These are phyloP conservation scores for Alternaria incomplexa DNA, from an alignment of 2,329 filamentous ascomycete genomes.

Conservation along the genomic window DNA sequence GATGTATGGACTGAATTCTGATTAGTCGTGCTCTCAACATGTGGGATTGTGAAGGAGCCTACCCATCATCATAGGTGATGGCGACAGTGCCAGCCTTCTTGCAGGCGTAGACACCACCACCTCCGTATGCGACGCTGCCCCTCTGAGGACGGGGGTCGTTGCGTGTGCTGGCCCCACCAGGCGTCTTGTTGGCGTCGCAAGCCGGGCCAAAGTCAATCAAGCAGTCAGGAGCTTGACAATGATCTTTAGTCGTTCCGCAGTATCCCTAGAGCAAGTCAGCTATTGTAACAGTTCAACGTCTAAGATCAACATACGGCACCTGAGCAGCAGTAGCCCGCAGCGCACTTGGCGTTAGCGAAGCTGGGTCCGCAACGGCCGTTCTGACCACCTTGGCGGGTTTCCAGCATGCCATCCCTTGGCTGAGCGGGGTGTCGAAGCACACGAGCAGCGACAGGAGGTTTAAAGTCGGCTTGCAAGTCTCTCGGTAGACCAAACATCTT, in stretches of 20 bases:
- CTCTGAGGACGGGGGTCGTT: conserved; percentile 59
- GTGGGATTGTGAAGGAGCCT: background rate
- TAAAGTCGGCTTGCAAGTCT: conserved; percentile 31
- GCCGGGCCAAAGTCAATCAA: conserved; percentile 64
- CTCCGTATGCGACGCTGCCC: conserved; percentile 63
- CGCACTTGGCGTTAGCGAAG: conserved; percentile 39
- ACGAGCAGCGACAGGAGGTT: conserved; percentile 28
- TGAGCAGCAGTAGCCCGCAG: conserved; percentile 45
- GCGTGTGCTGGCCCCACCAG: conserved; percentile 61
- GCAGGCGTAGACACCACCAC: conserved; percentile 62
- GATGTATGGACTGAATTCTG: conserved; percentile 53
- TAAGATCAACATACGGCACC: conserved; percentile 29
- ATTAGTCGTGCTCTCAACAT: background rate
- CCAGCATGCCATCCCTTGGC: conserved; percentile 24
- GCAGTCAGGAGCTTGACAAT: conserved; percentile 67
- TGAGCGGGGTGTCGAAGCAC: conserved; percentile 27
- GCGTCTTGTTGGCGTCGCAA: conserved; percentile 65
- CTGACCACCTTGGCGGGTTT: conserved; percentile 44
- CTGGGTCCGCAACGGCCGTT: conserved; percentile 43
- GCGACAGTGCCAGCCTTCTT: conserved; percentile 63
- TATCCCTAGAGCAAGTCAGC: conserved; percentile 45
- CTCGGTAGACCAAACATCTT: conserved; percentile 45
- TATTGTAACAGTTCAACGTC: background rate
- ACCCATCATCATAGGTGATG: conserved; percentile 70
- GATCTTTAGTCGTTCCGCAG: conserved; percentile 61